Evolutionary conservation across 345 rosid genomes (phyloP).

Genomic region (Microcos paniculata): DNA sequence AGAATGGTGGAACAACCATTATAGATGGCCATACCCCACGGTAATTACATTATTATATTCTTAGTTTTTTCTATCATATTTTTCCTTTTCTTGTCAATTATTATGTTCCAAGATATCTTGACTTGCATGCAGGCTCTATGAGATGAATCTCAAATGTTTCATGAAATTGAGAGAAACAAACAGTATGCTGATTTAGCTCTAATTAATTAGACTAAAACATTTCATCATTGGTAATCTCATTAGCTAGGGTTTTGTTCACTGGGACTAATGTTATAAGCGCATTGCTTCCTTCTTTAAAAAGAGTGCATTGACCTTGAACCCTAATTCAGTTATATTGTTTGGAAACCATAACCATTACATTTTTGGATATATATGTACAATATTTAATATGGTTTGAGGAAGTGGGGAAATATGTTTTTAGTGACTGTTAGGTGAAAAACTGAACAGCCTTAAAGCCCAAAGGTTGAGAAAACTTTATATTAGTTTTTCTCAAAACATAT

Average conservation of each 20-base stretch:
- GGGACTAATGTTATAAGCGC: not conserved
- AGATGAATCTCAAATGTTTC: not conserved
- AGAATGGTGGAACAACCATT: constrained; percentile 65
- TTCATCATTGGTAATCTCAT: not conserved
- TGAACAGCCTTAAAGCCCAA: not conserved
- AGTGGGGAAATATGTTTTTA: too few relatives aligned
- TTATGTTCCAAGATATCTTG: too few relatives aligned
- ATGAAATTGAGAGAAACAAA: not conserved
- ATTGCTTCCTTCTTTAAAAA: not conserved
- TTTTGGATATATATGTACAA: too few relatives aligned
- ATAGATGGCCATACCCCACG: constrained; percentile 76
- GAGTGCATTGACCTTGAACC: not conserved
- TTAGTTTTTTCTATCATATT: not conserved
- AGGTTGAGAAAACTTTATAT: not conserved
- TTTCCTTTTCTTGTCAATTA: too few relatives aligned
- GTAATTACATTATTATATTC: constrained; percentile 24
- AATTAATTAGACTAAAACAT: not conserved
- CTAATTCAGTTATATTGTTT: not conserved
- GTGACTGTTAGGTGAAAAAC: too few relatives aligned
- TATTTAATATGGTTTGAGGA: too few relatives aligned
- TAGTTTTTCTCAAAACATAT: not conserved
- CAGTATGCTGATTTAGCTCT: not conserved
- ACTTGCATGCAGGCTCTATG: too few relatives aligned
- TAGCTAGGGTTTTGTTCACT: not conserved
- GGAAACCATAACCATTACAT: too few relatives aligned